Evolutionary conservation across 2,329 filamentous ascomycete genomes (phyloP).

Genomic region (Aureobasidium leucospermi): DNA sequence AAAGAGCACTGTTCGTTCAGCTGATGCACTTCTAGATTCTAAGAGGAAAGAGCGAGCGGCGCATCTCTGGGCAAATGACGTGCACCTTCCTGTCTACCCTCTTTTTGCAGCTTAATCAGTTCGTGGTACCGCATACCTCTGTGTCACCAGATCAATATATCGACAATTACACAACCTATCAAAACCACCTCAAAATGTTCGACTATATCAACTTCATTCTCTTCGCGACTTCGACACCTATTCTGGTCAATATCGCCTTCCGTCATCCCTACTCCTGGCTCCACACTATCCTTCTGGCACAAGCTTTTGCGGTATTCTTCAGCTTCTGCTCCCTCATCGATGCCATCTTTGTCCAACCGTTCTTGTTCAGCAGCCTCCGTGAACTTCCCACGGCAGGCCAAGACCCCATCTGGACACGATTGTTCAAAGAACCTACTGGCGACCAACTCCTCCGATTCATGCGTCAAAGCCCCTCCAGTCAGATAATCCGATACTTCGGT

Average conservation of each 20-base stretch:
- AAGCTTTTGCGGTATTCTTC: not conserved
- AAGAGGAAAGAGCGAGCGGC: no score
- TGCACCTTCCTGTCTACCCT: no score
- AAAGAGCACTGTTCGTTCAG: not conserved
- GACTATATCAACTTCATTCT: not conserved
- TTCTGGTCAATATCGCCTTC: not conserved
- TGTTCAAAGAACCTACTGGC: not conserved
- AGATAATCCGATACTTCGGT: conserved; percentile 1
- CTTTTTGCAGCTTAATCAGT: no score
- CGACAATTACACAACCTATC: not conserved
- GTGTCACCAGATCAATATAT: not conserved
- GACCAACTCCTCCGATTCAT: not conserved
- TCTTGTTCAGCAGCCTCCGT: not conserved
- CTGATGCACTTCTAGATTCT: no score
- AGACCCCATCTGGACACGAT: not conserved
- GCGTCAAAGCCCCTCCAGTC: not conserved
- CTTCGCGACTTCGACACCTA: not conserved
- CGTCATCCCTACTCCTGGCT: not conserved
- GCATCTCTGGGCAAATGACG: no score
- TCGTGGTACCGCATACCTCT: no score
- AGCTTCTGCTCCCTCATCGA: not conserved
- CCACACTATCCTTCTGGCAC: not conserved
- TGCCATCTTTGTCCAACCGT: not conserved
- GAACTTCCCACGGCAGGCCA: not conserved
- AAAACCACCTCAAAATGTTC: not conserved